Evolutionary conservation across 2,329 filamentous ascomycete species (phyloP), one percentile per base, ranked within the genome.

Genomic region (Juglanconis oblonga): DNA sequence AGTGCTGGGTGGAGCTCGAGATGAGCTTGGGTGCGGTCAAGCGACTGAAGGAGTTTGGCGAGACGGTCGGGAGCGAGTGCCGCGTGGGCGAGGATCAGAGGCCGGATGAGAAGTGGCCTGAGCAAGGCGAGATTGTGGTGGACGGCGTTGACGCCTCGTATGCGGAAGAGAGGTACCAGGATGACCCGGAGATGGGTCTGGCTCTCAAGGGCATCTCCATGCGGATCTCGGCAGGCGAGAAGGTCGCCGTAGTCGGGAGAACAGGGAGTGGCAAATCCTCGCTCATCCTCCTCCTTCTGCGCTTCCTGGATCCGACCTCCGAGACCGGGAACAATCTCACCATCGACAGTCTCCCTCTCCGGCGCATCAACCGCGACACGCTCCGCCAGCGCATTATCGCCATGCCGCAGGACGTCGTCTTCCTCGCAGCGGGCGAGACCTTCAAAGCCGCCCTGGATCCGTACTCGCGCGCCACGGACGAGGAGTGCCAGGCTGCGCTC

Each of bases 371-470:
- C 56, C 75, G 81, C 2, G 33, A 69, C 0, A 67, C 69, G 0
- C 71, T 85, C 0, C 79, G 82, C 7, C 70, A 76, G 45, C 77
- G 76, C 0, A 70, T 85, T 42, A 80, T 82, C 31, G 78, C 80
- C 4, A 70, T 85, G 0, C 80, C 82, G 0, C 82, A 86, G 66
- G 82, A 85, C 4, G 68, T 80, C 0, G 76, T 82, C 3, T 83
- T 85, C 67, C 68, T 84, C 1, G 77, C 77, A 0, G 77, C 75
- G 40, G 75, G 72, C 5, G 75, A 72, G 50, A 74, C 72, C 1
- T 72, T 79, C 60, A 70, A 68, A 33, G 55, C 67, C 6, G 81
- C 82, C 58, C 71, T 82, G 0, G 80, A 82, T 58, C 77, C 79
- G 0, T 69, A 70, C 13, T 59, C 62, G 1, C 52, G 62, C 0